Base-by-base conservation (phyloP, 2,329 filamentous ascomycete genomes). In the Fusarium sp. region DNA sequence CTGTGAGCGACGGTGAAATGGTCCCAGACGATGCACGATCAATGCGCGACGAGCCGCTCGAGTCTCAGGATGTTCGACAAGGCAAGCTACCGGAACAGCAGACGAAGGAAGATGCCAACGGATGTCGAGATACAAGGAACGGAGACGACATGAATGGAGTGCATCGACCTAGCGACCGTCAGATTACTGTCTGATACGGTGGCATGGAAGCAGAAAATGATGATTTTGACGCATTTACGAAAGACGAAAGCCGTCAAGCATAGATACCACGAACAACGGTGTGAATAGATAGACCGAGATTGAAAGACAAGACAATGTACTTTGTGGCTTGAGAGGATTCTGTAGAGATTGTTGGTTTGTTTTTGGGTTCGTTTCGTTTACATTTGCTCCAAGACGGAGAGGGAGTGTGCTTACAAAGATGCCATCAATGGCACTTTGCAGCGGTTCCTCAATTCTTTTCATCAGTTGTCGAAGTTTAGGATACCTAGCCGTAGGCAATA, bases 1-100 rank as follows among this genome's bases (percentile, higher is more conserved):
- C 88, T 15, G 88, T 91, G 18, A 83, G 83, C 58, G 85, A 86
- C 44, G 81, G 85, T 29, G 85, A 88, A 69, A 84, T 91, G 45
- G 78, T 88, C 59, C 85, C 86, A 2, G 87, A 89, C 70, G 75
- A 81, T 42, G 79, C 76, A 20, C 77, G 78, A 61, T 70, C 76
- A 30, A 75, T 77, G 64, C 75, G 75, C 52, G 80, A 81, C 53
- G 77, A 81, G 34, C 79, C 80, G 11, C 69, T 78, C 27, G 57
- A 68, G 14, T 66, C 73, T 9, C 72, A 73, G 14, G 74, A 77
- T 15, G 60, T 71, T 15, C 71, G 60, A 27, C 63, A 67, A 16
- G 59, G 64, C 24, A 68, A 59, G 30, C 47, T 70, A 25, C 61
- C 59, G 29, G 67, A 63, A 29, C 40, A 65, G 45, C 53, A 68